Percentiles rank a stretch among this genome's conserved stretches.
These are phyloP conservation scores for Atkinsonella texensis DNA, from an alignment of 2,329 filamentous ascomycete genomes.

Conservation along the genomic window DNA sequence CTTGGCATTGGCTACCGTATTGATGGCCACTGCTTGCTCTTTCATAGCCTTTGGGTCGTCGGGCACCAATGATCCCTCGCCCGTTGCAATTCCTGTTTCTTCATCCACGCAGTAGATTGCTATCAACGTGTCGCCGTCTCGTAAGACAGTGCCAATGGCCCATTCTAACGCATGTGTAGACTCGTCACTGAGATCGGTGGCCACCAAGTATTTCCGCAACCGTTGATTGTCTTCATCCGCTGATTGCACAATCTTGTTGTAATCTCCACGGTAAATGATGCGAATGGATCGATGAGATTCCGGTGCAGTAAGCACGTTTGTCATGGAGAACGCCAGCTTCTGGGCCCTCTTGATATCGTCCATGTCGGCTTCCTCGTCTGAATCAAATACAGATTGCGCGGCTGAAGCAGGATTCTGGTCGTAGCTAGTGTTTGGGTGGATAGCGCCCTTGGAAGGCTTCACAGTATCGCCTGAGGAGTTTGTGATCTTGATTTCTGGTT, in stretches of 20 bases:
- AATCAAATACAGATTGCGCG: conserved; percentile 52
- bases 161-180: conserved; percentile 92
- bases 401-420: conserved; percentile 52
- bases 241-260: conserved; percentile 59
- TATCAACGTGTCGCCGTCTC: conserved; percentile 87
- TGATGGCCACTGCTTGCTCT: conserved; percentile 63
- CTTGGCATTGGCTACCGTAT: conserved; percentile 42
- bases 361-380: conserved; percentile 75
- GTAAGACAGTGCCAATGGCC: conserved; percentile 89
- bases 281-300: conserved; percentile 73
- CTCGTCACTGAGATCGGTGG: conserved; percentile 88
- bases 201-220: conserved; percentile 85
- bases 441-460: conserved; percentile 41
- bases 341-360: conserved; percentile 82
- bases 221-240: conserved; percentile 68
- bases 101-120: conserved; percentile 92
- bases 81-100: conserved; percentile 50
- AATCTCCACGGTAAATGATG: conserved; percentile 85
- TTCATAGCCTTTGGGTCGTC: conserved; percentile 65
- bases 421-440: conserved; percentile 78
- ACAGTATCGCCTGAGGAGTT: conserved; percentile 49
- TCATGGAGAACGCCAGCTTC: conserved; percentile 69
- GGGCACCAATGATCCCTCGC: conserved; percentile 43
- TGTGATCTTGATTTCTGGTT: conserved; percentile 55
- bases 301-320: conserved; percentile 62